Percentiles rank a stretch among this genome's conserved stretches.
These are phyloP conservation scores for Suillus decipiens DNA, from an alignment of 768 basidiomycete genomes.

Conservation along the genomic window DNA sequence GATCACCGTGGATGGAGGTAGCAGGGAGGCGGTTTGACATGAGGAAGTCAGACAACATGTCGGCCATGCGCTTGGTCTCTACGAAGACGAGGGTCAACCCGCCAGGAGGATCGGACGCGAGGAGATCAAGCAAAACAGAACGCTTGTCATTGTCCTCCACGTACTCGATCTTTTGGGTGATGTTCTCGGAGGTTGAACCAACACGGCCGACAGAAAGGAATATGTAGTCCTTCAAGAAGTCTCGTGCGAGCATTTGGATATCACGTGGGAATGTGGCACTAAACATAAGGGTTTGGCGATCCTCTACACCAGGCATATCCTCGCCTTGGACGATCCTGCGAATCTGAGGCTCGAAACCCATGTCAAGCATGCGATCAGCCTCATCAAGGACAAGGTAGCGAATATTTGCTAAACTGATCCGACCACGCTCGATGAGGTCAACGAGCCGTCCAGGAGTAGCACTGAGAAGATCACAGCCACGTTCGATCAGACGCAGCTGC, in stretches of 20 bases:
- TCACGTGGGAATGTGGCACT: constrained; percentile 99
- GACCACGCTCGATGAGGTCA: constrained; percentile 96
- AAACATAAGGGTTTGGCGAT: constrained; percentile 99
- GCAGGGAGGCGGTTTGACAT: constrained; percentile 80
- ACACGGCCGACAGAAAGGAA: constrained; percentile 99
- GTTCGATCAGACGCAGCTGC: constrained; percentile 92
- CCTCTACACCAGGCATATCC: constrained; percentile 93
- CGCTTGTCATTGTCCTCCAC: constrained; percentile 98
- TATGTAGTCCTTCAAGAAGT: constrained; percentile 98
- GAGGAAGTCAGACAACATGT: constrained; percentile 96
- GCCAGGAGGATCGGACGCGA: constrained; percentile 67
- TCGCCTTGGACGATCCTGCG: constrained; percentile 96
- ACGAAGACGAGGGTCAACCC: constrained; percentile 96
- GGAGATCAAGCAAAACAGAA: constrained; percentile 92
- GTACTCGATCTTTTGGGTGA: constrained; percentile 98
- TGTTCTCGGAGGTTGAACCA: constrained; percentile 98
- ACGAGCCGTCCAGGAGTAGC: constrained; percentile 98
- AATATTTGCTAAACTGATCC: constrained; percentile 95
- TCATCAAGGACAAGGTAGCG: constrained; percentile 98
- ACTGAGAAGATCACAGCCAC: constrained; percentile 94
- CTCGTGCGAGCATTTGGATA: constrained; percentile 94
- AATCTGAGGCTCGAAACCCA: constrained; percentile 99
- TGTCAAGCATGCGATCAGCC: constrained; percentile 99
- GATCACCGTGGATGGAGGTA: constrained; percentile 97
- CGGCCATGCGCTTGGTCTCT: constrained; percentile 99